Base-by-base conservation (phyloP, 139 green algal species). In the Zygnema circumcarinatum region DNA sequence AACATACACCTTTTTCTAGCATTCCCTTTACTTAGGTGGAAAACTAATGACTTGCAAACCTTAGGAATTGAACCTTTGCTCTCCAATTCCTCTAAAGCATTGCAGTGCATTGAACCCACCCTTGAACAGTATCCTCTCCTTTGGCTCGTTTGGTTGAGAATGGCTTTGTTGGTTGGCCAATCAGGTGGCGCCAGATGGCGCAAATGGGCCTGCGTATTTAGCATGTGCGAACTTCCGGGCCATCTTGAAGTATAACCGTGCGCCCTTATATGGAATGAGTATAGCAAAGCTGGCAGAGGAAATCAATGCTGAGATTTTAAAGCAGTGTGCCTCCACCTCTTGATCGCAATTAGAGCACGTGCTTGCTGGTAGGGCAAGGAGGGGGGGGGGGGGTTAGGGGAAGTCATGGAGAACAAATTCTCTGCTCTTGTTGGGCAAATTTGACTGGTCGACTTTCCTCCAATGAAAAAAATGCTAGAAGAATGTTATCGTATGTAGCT, bases 211-310 rank as follows among this genome's bases (percentile, higher is more conserved):
- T 20, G 79, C 52, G 16, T 91, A 76, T 40, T 75, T 91, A 1
- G 87, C 42, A 7, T 78, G 40, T 39, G 29, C 40, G 3, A 91
- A 91, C 68, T 91, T 91, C 83, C 16, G 39, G 1, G 62, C 39
- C 7, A 79, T 91, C 40, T 86, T 91, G 67, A 39, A 74, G 25
- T 91, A 91, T 67, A 91, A 91, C 56, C 35, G 68, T 20, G 79
- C 69, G 21, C 79, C 87, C 31, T 39, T 73, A 2, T 91, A 91
- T 56, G 87, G 81, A 29, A 79, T 79, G 32, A 67, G 75, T 16
- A 76, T 91, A 32, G 72, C 52, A 11, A 22, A 68, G 38, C 82
- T 91, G 1, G 83, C 82, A 3, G 7, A 3, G 69, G 36, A 78
- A 62, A 62, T 62, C 47, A 16, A 62, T 62, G 47, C 47, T 25